These are phyloP conservation scores for Raphanus sativus DNA, from an alignment of 345 rosid genomes.

Conservation along the genomic window DNA sequence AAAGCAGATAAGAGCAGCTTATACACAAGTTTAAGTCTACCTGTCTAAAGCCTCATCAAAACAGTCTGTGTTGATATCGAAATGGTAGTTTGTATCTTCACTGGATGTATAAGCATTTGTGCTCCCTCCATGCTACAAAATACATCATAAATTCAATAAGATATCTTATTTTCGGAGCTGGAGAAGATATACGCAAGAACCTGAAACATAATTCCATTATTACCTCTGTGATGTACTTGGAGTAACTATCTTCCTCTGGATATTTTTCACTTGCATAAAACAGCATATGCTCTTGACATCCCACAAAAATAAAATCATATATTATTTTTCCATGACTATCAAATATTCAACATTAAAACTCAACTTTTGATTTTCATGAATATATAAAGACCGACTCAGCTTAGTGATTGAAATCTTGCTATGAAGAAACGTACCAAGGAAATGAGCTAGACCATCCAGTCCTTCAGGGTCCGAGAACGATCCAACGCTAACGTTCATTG, in stretches of 20 bases:
- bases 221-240: constrained; percentile 74
- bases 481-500: constrained; percentile 82
- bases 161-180: no score
- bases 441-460: constrained; percentile 90
- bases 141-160: background rate
- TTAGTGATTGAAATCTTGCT: background rate
- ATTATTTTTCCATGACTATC: no score
- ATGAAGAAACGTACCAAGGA: constrained; percentile 58
- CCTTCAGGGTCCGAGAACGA: constrained; percentile 73
- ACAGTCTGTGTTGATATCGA: constrained; percentile 64
- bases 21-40: constrained; percentile 28
- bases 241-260: constrained; percentile 80
- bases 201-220: background rate
- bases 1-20: no score
- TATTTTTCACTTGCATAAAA: constrained; percentile 93
- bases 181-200: background rate
- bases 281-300: constrained; percentile 76
- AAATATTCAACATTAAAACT: no score
- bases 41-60: constrained; percentile 90
- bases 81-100: constrained; percentile 68
- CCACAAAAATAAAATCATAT: no score
- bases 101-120: constrained; percentile 75
- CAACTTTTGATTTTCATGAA: no score
- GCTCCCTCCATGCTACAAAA: constrained; percentile 74
- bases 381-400: no score